A percentile compares a stretch with the other conserved stretches of the same genome.
phyloP scores from a whole-genome alignment of 768 basidiomycete species.

The Rhodosporidiobolus sp. region DNA sequence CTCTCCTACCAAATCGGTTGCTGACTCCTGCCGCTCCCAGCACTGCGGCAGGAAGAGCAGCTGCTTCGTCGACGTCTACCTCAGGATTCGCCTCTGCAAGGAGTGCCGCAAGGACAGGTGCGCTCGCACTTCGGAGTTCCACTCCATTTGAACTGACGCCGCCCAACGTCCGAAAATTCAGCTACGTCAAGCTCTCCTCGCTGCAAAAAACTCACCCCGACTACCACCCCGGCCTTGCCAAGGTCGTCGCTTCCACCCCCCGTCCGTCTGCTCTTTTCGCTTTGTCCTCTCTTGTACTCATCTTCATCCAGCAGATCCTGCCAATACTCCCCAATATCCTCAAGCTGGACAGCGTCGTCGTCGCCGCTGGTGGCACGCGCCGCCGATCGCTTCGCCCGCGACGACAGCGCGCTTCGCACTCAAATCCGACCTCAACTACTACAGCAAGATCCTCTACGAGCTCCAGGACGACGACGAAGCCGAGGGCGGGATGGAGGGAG shows the following conservation, averaged over 20 bases:
- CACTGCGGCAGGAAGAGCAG: background rate
- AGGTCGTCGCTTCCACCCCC: background rate
- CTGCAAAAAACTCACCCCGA: background rate
- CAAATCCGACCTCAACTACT: background rate
- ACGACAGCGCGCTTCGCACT: no score
- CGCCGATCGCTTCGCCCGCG: no score
- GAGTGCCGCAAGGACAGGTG: conserved; percentile 5
- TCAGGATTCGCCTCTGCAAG: background rate
- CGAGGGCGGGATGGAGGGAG: no score
- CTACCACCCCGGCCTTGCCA: background rate
- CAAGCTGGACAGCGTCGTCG: no score
- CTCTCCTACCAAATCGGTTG: no score
- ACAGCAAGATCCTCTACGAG: background rate
- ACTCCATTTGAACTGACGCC: no score
- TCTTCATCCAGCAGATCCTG: no score
- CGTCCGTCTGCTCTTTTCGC: background rate
- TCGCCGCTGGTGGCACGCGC: no score
- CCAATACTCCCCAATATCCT: no score
- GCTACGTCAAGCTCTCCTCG: background rate
- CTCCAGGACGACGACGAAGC: conserved; percentile 15
- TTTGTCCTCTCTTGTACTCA: no score
- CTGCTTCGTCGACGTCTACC: background rate
- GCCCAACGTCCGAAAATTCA: background rate
- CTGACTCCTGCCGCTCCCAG: background rate
- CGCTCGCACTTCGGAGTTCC: no score